Percentiles rank a stretch among this genome's conserved stretches.
These are phyloP conservation scores for Wickerhamomyces pijperi DNA, from an alignment of 805 yeast genomes.

Conservation along the genomic window DNA sequence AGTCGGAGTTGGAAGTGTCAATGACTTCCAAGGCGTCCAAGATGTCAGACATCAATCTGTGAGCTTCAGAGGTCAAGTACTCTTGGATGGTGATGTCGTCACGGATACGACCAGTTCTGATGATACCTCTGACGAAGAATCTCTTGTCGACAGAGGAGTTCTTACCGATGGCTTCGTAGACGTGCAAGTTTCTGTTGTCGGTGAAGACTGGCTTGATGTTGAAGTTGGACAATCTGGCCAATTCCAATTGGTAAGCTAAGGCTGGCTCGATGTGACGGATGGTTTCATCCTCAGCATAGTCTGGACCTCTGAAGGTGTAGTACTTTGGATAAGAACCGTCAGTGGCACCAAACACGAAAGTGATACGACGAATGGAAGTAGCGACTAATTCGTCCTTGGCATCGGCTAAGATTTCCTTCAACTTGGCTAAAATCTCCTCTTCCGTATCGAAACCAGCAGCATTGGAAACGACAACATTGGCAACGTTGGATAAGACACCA, in stretches of 20 bases:
- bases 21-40: conserved; percentile 89
- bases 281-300: conserved; percentile 76
- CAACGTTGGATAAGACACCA: conserved; percentile 57
- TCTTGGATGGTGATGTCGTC: conserved; percentile 90
- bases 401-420: conserved; percentile 56
- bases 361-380: conserved; percentile 80
- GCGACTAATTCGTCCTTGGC: conserved; percentile 57
- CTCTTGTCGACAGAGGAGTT: conserved; percentile 89
- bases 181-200: conserved; percentile 95
- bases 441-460: conserved; percentile 69
- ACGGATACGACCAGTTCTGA: conserved; percentile 89
- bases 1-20: conserved; percentile 89
- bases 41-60: conserved; percentile 90
- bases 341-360: conserved; percentile 77
- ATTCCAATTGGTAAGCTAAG: conserved; percentile 91
- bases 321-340: conserved; percentile 89
- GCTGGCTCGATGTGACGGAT: conserved; percentile 99
- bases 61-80: conserved; percentile 91
- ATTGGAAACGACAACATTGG: conserved; percentile 66
- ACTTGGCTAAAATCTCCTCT: conserved; percentile 49
- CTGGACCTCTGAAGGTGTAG: conserved; percentile 89
- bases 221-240: conserved; percentile 89
- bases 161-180: conserved; percentile 92
- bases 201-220: conserved; percentile 90
- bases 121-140: conserved; percentile 93